phyloP scores from a whole-genome alignment of 495 filamentous ascomycete species.

The Rusavskia elegans region DNA sequence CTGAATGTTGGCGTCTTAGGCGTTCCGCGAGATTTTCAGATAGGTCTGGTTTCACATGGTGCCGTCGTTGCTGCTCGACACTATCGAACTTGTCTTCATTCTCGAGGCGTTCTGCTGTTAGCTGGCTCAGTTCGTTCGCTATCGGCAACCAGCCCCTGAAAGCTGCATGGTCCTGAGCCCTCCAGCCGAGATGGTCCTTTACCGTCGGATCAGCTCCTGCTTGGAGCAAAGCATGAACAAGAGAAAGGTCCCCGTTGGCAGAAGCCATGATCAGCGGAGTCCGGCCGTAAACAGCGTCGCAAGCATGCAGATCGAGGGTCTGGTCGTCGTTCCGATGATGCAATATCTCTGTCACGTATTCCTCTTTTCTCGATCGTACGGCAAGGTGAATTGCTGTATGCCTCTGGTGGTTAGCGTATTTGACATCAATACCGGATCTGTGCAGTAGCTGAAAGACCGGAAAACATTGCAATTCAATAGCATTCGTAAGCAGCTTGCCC shows the following conservation, averaged over 20 bases:
- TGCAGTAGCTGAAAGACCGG: background rate
- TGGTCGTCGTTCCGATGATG: background rate
- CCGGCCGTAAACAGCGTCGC: slow-evolving; percentile 60
- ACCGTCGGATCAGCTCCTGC: slow-evolving; percentile 37
- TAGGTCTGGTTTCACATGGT: too few species aligned
- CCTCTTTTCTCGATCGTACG: background rate
- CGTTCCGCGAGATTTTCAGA: too few species aligned
- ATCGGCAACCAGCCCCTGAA: slow-evolving; percentile 11
- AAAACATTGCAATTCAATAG: background rate
- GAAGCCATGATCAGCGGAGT: slow-evolving; percentile 62
- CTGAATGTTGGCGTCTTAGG: too few species aligned
- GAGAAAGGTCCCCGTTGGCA: slow-evolving; percentile 49
- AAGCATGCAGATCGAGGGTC: background rate
- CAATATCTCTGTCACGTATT: background rate
- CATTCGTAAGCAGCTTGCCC: background rate
- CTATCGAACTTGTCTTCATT: too few species aligned
- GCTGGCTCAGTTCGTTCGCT: background rate
- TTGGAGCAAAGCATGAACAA: slow-evolving; percentile 35
- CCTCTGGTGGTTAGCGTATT: background rate
- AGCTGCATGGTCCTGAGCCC: slow-evolving; percentile 14
- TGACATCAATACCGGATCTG: background rate
- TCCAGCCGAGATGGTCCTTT: slow-evolving; percentile 10
- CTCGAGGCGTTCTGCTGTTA: background rate
- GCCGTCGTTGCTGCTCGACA: too few species aligned
- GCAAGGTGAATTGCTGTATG: slow-evolving; percentile 1